A percentile compares a stretch with the other conserved stretches of the same genome.
phyloP scores from a whole-genome alignment of 306 rosid genomes.

The Benincasa hispida region DNA sequence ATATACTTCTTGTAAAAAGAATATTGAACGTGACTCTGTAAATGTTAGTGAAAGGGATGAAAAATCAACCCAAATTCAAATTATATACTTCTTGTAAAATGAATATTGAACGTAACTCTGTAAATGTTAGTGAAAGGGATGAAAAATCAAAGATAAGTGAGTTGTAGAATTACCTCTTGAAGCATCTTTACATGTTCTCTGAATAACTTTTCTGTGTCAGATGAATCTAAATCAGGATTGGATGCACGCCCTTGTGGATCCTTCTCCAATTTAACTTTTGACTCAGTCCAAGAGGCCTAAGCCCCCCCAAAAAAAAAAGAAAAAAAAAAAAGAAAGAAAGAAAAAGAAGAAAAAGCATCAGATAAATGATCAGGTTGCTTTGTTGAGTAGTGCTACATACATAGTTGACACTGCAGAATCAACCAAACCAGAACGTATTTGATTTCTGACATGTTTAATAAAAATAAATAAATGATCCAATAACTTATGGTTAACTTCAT shows the following conservation, averaged over 20 bases:
- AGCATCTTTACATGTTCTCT: slow-evolving; percentile 85
- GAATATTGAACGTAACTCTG: not conserved
- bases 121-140: not conserved
- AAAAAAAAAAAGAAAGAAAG: not conserved
- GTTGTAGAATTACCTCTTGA: slow-evolving; percentile 51
- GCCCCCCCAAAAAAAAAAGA: slow-evolving; percentile 7
- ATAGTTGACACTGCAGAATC: not conserved
- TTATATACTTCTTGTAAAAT: not conserved
- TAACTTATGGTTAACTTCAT: not conserved
- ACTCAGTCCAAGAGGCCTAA: slow-evolving; percentile 90
- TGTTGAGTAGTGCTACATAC: too few relatives aligned
- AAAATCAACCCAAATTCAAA: not conserved
- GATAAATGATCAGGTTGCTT: too few relatives aligned
- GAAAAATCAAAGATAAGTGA: not conserved
- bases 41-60: not conserved
- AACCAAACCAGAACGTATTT: not conserved
- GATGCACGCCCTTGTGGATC: slow-evolving; percentile 86
- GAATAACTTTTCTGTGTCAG: slow-evolving; percentile 80
- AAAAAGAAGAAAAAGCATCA: too few relatives aligned
- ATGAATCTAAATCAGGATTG: slow-evolving; percentile 57
- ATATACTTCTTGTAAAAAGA: not conserved
- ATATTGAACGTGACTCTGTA: not conserved
- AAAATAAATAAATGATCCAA: not conserved
- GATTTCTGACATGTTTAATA: not conserved
- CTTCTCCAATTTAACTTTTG: slow-evolving; percentile 67